Evolutionary conservation across 208 protist genomes (phyloP), one percentile per base, ranked within the genome.

Genomic region (Phytomonas francai): DNA sequence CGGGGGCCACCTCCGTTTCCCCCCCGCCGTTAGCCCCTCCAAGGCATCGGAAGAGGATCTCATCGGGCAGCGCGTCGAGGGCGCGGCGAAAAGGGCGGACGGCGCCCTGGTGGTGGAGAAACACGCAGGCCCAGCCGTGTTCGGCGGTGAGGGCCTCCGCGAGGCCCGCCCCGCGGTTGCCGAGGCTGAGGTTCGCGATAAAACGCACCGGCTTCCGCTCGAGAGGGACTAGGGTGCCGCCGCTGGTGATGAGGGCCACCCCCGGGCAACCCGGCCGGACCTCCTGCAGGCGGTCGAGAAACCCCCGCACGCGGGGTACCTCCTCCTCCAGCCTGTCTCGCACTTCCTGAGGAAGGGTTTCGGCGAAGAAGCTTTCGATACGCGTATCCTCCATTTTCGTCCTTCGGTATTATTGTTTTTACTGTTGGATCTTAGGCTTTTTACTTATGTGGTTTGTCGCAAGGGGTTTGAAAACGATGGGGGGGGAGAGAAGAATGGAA

Each of bases 141-240:
- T 77, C 67, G 33, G 9, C 61, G 11, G 78, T 76, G 33, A 91
- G 75, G 30, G 66, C 63, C 58, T 95, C 89, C 4, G 84, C 82
- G 31, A 93, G 71, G 54, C 57, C 74, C 12, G 89, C 89, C 14
- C 89, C 89, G 54, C 89, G 87, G 31, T 79, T 81, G 65, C 89
- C 89, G 60, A 76, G 84, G 76, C 86, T 92, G 64, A 95, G 92
- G 79, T 95, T 95, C 22, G 82, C 85, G 57, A 95, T 45, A 67
- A 79, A 93, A 70, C 89, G 89, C 25, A 95, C 89, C 22, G 89
- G 77, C 64, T 92, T 87, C n/a, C 84, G 74, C 77, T 95, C 89
- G 7, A 95, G 73, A 4, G 89, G 85, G 30, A 92, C 87, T 5
- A 71, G 68, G 3, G 89, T 95, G 42, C 87, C 87, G 22, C 89